Evolutionary conservation across 768 basidiomycete genomes (phyloP).

Genomic region (Podaxis sp.): DNA sequence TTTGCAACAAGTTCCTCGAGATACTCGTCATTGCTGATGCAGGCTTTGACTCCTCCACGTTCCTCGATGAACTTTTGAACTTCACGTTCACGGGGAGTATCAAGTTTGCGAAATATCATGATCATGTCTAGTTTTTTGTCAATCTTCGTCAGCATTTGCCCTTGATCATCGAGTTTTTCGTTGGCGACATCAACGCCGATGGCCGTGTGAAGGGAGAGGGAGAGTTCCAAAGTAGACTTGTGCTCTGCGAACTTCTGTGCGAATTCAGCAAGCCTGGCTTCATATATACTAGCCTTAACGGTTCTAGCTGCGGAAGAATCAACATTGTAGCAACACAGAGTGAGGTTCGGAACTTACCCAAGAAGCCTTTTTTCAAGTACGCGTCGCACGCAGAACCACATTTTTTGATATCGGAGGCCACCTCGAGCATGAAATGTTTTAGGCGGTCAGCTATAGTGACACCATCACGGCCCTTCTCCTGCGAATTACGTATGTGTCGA

Average conservation of each 20-base stretch:
- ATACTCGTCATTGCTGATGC: constrained; percentile 27
- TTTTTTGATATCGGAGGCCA: constrained; percentile 36
- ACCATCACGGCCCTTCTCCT: constrained; percentile 26
- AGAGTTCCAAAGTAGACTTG: constrained; percentile 28
- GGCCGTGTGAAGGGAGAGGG: constrained; percentile 33
- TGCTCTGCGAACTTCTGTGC: constrained; percentile 27
- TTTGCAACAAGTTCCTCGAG: constrained; percentile 27
- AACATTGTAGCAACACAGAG: not conserved
- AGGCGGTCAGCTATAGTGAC: constrained; percentile 25
- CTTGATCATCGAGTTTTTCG: constrained; percentile 21
- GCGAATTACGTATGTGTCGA: constrained; percentile 20
- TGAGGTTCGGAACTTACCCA: constrained; percentile 21
- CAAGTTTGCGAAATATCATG: constrained; percentile 30
- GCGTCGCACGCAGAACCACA: constrained; percentile 41
- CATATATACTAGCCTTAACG: constrained; percentile 32
- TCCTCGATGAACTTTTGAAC: constrained; percentile 32
- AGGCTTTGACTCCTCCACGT: constrained; percentile 32
- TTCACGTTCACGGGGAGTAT: constrained; percentile 35
- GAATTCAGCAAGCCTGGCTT: constrained; percentile 29
- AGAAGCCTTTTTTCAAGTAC: constrained; percentile 37
- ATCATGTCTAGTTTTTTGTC: constrained; percentile 28
- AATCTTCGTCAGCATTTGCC: constrained; percentile 16
- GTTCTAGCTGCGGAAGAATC: constrained; percentile 24
- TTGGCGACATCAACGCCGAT: constrained; percentile 30
- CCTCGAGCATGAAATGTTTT: constrained; percentile 19